Conservation (phyloP, 2,329 filamentous ascomycete genomes). For the Cordyceps fumosorosea region DNA sequence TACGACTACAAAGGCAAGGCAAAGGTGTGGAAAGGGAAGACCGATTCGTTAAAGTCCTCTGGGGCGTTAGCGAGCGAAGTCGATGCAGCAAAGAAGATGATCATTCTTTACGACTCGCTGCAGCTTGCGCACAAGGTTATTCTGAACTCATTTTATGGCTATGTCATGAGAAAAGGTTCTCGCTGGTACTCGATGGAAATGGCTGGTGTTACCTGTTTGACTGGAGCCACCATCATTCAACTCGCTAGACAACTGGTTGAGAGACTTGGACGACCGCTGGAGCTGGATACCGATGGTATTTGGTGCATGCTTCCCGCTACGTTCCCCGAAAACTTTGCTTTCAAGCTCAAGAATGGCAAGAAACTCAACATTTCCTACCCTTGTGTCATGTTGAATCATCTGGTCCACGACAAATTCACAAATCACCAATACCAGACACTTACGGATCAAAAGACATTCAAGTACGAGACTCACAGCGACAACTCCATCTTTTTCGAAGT, state of each 20-base stretch:
- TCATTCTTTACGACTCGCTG: conserved; percentile 87
- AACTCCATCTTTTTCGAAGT: conserved; percentile 99
- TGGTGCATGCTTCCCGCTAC: conserved; percentile 98
- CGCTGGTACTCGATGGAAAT: conserved; percentile 99
- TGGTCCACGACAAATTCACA: conserved; percentile 90
- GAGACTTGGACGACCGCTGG: conserved; percentile 82
- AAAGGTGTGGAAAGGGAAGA: conserved; percentile 98
- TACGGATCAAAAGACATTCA: conserved; percentile 69
- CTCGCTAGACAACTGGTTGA: conserved; percentile 91
- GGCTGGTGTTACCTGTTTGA: conserved; percentile 96
- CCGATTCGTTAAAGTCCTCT: conserved; percentile 73
- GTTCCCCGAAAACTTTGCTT: conserved; percentile 93
- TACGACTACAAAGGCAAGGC: conserved; percentile 99
- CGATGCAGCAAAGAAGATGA: conserved; percentile 98
- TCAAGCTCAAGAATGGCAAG: conserved; percentile 92
- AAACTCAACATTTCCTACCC: conserved; percentile 96
- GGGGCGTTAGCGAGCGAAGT: conserved; percentile 72
- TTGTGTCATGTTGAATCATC: conserved; percentile 97
- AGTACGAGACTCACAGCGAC: conserved; percentile 94
- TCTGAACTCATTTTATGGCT: conserved; percentile 97
- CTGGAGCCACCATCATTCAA: conserved; percentile 93
- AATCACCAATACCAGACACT: conserved; percentile 97
- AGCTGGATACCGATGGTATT: conserved; percentile 97
- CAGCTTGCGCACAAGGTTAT: conserved; percentile 99
- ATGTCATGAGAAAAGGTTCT: conserved; percentile 98